Percentiles rank a stretch among this genome's conserved stretches.
phyloP scores from a whole-genome alignment of 2,329 filamentous ascomycete genomes.

The Incumbomyces delicatus region DNA sequence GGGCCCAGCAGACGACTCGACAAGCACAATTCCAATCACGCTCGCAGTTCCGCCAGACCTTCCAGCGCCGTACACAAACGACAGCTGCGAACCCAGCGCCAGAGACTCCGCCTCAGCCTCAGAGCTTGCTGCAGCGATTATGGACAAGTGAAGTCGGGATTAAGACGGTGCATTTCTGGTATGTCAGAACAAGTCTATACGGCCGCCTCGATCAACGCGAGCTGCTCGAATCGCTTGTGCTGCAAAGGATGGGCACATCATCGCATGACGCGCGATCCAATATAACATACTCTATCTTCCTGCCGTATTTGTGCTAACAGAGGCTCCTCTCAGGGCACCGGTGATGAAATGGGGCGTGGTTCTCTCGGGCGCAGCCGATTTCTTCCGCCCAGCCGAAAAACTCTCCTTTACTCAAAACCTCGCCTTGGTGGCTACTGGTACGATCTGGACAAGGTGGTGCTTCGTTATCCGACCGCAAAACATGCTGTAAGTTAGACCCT shows the following conservation, averaged over 20 bases:
- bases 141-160: conserved; percentile 73
- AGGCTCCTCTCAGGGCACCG: conserved; percentile 56
- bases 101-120: conserved; percentile 29
- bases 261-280: no score
- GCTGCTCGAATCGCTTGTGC: not conserved
- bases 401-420: conserved; percentile 88
- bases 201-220: not conserved
- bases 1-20: conserved; percentile 45
- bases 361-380: conserved; percentile 82
- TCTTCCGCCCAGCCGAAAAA: conserved; percentile 80
- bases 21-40: conserved; percentile 37
- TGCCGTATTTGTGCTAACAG: not conserved
- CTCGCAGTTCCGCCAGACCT: conserved; percentile 36
- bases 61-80: conserved; percentile 61
- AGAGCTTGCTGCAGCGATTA: conserved; percentile 60
- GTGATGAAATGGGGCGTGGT: conserved; percentile 97
- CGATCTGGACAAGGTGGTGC: conserved; percentile 99
- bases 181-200: conserved; percentile 24
- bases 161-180: conserved; percentile 99
- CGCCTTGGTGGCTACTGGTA: conserved; percentile 78
- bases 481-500: conserved; percentile 55
- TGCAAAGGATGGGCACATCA: not conserved
- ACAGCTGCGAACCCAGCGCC: conserved; percentile 44
- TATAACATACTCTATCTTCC: not conserved
- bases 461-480: conserved; percentile 93